phyloP scores from a whole-genome alignment of 192 early-diverging fungal genomes.

The Lobosporangium transversale region DNA sequence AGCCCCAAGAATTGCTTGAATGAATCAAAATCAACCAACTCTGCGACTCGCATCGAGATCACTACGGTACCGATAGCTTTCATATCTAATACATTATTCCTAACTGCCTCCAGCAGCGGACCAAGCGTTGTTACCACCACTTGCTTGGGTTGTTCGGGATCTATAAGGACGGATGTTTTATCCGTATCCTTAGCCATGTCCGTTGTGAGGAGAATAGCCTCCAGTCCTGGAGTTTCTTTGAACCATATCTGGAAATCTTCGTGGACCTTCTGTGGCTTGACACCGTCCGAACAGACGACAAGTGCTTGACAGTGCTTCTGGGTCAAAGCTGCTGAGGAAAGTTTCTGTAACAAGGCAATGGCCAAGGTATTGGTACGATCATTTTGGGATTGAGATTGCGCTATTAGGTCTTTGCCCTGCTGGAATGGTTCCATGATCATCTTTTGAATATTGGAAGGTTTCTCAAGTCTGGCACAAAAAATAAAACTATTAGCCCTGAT shows the following conservation, averaged over 20 bases:
- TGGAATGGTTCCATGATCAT: constrained; percentile 32
- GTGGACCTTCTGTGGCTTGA: constrained; percentile 33
- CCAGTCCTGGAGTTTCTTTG: constrained; percentile 11
- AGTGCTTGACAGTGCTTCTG: constrained; percentile 40
- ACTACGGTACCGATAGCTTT: constrained; percentile 24
- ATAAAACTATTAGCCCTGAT: neutral
- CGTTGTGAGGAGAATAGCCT: constrained; percentile 9
- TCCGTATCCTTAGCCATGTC: constrained; percentile 12
- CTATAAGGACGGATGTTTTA: constrained; percentile 3
- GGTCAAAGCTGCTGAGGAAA: constrained; percentile 5
- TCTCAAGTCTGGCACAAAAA: constrained; percentile 14
- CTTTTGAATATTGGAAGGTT: constrained; percentile 48
- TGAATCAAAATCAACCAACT: constrained; percentile 32
- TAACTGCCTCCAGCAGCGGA: constrained; percentile 31
- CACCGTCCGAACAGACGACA: constrained; percentile 39
- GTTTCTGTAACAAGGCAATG: constrained; percentile 32
- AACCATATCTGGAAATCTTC: constrained; percentile 43
- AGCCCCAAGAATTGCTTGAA: constrained; percentile 38
- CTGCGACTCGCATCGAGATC: constrained; percentile 41
- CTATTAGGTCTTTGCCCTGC: constrained; percentile 41
- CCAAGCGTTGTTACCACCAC: constrained; percentile 43
- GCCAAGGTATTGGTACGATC: constrained; percentile 49
- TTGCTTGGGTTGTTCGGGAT: constrained; percentile 34
- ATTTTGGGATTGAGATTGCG: constrained; percentile 46
- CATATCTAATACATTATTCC: constrained; percentile 25